These are phyloP conservation scores for Chaetomiaceae sp. DNA, from an alignment of 2,329 filamentous ascomycete species.

Conservation along the genomic window DNA sequence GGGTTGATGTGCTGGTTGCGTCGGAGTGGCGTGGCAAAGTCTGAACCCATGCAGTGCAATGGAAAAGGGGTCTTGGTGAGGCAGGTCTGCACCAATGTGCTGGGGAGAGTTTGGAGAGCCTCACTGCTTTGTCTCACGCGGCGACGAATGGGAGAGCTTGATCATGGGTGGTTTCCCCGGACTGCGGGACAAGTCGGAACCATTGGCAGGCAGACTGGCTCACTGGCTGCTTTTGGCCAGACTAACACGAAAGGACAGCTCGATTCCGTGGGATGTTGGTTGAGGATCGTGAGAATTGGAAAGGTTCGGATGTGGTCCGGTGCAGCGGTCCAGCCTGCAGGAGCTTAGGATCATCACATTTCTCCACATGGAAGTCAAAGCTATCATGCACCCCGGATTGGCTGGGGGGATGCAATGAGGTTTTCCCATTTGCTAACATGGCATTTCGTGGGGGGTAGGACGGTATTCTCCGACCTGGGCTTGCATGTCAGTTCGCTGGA, in stretches of 20 bases:
- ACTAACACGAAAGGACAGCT: neutral
- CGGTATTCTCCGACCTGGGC: conserved; percentile 9
- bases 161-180: neutral
- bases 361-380: conserved; percentile 24
- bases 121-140: conserved; percentile 3
- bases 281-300: conserved; percentile 2
- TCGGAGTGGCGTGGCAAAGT: conserved; percentile 1
- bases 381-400: conserved; percentile 17
- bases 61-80: no score
- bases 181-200: conserved; percentile 8
- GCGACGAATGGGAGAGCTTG: conserved; percentile 3
- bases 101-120: neutral
- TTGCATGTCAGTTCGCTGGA: neutral
- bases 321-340: conserved; percentile 13
- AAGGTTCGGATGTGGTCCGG: conserved; percentile 12
- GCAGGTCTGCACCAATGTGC: neutral
- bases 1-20: neutral
- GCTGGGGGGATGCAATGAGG: conserved; percentile 21
- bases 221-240: neutral
- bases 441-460: conserved; percentile 16
- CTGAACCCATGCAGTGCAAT: neutral
- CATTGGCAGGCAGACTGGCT: neutral
- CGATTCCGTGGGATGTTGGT: neutral
- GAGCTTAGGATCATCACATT: conserved; percentile 20
- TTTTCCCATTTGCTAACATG: conserved; percentile 27